Base-by-base conservation (phyloP, 2,329 filamentous ascomycete species). In the Penicillium decumbens region DNA sequence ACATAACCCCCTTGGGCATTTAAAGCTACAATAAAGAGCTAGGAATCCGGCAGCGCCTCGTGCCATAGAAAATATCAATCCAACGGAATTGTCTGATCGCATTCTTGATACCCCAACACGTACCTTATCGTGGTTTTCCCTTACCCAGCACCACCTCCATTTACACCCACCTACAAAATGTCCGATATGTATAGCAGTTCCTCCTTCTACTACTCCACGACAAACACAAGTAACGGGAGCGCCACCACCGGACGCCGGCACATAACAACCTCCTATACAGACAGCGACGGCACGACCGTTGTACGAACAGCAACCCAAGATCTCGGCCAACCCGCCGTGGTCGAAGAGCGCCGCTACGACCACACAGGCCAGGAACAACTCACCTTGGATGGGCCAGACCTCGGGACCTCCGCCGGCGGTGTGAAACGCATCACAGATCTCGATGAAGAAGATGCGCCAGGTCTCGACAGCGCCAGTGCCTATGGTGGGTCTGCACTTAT, bases 341-440 rank as follows among this genome's bases (percentile, higher is more conserved):
- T 69, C 13, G 67, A 70, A 47, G 67, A 71, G 45, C 59, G 61
- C 1, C 63, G 59, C 6, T 71, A 64, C 51, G 67, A 71, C 50
- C 55, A 53, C 5, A 59, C 60, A 3, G 67, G 67, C 8, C 63
- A 67, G 47, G 64, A 69, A 41, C 52, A 63, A 28, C 46, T 58
- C 10, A 29, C 53, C 5, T 45, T 53, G 4, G 55, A 46, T 9
- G 56, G 39, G 1, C 51, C 50, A 4, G 53, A 37, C 15, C 9
- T 20, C 10, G 55, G 51, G 13, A 53, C 41, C 13, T 58, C 46
- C 6, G 60, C 50, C 6, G 63, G 60, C 1, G 65, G 62, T 1
- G 43, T 63, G 18, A 47, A 56, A 4, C 58, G 63, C 2, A 68
- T 70, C 24, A 61, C 58, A 3, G 65, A 67, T 10, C 25, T 69